Base-by-base conservation (phyloP, 164 flowering plant genomes). In the Macadamia tetraphylla region DNA sequence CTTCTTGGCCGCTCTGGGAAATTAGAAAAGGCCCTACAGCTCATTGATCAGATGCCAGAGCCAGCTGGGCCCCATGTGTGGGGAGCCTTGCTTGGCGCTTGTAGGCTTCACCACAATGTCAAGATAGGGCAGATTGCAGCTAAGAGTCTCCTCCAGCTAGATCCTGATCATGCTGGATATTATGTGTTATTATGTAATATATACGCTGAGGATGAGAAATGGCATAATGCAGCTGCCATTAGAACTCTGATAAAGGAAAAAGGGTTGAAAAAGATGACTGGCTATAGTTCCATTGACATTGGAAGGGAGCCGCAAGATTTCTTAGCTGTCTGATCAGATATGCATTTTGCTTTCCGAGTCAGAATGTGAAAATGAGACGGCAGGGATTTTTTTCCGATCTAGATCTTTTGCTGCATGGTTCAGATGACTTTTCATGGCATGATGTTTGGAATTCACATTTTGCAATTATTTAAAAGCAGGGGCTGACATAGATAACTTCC, bases 1-100 rank as follows among this genome's bases (percentile, higher is more conserved):
- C 82, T 83, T 62, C 74, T 83, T 59, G 84, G 84, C 11, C 79
- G 84, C 23, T 65, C 35, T 10, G 86, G 84, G 31, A 72, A 77
- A 49, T 58, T 83, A 40, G 74, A 67, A 4, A 71, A 73, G 59
- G 86, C 86, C 65, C 56, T 75, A 66, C 72, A 71, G 5, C 65
- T 83, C 35, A 72, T 81, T 11, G 60, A 71, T 23, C 63, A 29
- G n/a, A 79, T 79, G 73, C 69, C 75, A 18, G 44, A 43, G 12
- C 75, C 78, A 42, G 75, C 69, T 42, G 78, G 62, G 15, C 68
- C 78, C 7, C 68, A 76, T 58, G 77, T 80, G 13, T 53, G 57
- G 57, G 57, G 57, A 6, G 57, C 57, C 57, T 53, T 53, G 17
- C 57, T 53, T 53, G 57, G 57, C 14, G 57, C 57, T 53, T 53